Evolutionary conservation across 202 grass and related monocot genomes (phyloP).

Genomic region (Carex sylvatica): DNA sequence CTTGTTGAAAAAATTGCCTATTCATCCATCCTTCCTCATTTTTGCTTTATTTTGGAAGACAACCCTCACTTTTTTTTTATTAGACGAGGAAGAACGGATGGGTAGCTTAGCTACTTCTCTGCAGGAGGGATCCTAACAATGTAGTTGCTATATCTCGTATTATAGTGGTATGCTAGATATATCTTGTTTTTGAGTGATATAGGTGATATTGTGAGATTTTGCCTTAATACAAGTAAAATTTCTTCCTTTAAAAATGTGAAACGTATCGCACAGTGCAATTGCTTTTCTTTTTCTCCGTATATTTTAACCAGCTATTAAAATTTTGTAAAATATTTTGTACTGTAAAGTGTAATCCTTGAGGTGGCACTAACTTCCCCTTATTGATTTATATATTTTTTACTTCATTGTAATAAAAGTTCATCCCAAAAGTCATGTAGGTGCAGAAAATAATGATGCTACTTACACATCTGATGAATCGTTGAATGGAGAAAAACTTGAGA

Average conservation of each 20-base stretch:
- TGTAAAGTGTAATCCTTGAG: neutral
- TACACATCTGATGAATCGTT: conserved; percentile 64
- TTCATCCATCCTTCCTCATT: neutral
- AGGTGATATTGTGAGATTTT: neutral
- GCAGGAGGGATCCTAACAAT: neutral
- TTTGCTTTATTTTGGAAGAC: neutral
- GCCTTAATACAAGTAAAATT: neutral
- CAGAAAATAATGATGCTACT: conserved; percentile 49
- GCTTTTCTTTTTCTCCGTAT: neutral
- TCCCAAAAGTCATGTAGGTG: conserved; percentile 35
- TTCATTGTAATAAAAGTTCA: conserved; percentile 16
- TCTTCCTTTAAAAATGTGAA: neutral
- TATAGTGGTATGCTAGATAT: conserved; percentile 5
- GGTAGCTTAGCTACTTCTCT: neutral
- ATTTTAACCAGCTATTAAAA: neutral
- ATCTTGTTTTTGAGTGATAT: neutral
- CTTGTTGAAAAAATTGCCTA: neutral
- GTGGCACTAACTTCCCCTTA: neutral
- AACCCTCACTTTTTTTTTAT: neutral
- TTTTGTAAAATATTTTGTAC: neutral
- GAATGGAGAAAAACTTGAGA: conserved; percentile 44
- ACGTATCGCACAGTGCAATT: neutral
- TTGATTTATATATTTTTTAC: neutral
- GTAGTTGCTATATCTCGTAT: neutral
- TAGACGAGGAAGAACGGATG: neutral